Base-by-base conservation (phyloP, 805 yeast genomes). In the Lachancea lanzarotensis region DNA sequence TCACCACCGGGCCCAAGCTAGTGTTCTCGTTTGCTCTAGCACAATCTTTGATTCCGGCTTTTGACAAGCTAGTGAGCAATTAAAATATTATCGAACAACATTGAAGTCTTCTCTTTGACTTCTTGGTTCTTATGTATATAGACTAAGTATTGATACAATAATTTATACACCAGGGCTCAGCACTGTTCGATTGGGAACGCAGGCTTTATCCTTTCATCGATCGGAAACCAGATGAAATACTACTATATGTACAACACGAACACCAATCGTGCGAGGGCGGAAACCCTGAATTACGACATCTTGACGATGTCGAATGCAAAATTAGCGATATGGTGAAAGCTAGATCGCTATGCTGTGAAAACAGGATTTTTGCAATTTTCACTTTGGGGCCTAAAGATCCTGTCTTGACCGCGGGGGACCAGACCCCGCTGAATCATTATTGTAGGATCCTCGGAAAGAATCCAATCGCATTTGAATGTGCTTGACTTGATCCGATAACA, bases 1-100 rank as follows among this genome's bases (percentile, higher is more conserved):
- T 93, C 67, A 93, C 98, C 40, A 90, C 98, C 30, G 98, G 98
- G 55, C 98, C 98, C 45, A 93, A 93, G 73, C 78, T 93, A 60
- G 98, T 93, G 44, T 93, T 93, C 67, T 87, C 96, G n/a, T 91
- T 91, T 63, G 98, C 98, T 9, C 72, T 91, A 66, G 98, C 98
- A 36, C 98, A 91, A 73, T 77, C 96, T 34, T 79, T 93, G 72
- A 93, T 93, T 56, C 98, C 98, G 49, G 95, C 95, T 49, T 89
- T 90, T 59, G 98, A 93, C 67, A 79, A 79, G 55, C 54, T 83
- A 46, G 66, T 87, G 17, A 25, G 32, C 27, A 18, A 35, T 18
- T 35, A 27, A 35, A 15, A 29, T 12, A 11, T 7, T 13, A 11
- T 13, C 31, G 31, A 26, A 13, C 31, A 29, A 29, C 31, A 13